Conservation (phyloP, 257 asterid species). For the Anisodus acutangulus region DNA sequence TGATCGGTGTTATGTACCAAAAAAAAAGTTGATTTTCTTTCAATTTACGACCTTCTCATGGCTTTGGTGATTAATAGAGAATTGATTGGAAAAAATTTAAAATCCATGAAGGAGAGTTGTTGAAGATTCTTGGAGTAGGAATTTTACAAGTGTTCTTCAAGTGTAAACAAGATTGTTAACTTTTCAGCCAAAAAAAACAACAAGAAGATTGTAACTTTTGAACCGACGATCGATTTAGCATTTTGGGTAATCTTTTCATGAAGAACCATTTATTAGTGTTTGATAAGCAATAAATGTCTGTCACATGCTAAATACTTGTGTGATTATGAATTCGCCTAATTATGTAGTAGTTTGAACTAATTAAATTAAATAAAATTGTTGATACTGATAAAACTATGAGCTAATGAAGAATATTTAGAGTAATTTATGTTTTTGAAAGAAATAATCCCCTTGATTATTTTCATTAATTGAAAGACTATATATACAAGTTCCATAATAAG, state of each 20-base stretch:
- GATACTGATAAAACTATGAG: neutral
- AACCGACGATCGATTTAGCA: neutral
- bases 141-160: neutral
- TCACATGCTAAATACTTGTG: neutral
- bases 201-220: neutral
- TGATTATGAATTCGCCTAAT: neutral
- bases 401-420: too few relatives aligned
- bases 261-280: neutral
- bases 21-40: neutral
- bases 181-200: too few relatives aligned
- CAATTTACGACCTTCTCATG: neutral
- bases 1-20: neutral
- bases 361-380: neutral
- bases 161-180: neutral
- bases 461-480: too few relatives aligned
- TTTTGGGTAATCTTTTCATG: neutral
- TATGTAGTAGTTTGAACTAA: neutral
- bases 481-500: too few relatives aligned
- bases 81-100: neutral
- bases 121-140: slow-evolving; percentile 12
- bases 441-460: too few relatives aligned
- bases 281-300: neutral
- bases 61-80: neutral
- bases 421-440: too few relatives aligned
- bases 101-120: neutral